Evolutionary conservation across 2,329 filamentous ascomycete genomes (phyloP), one percentile per base, ranked within the genome.

Genomic region (Geoglossum cookeanum): DNA sequence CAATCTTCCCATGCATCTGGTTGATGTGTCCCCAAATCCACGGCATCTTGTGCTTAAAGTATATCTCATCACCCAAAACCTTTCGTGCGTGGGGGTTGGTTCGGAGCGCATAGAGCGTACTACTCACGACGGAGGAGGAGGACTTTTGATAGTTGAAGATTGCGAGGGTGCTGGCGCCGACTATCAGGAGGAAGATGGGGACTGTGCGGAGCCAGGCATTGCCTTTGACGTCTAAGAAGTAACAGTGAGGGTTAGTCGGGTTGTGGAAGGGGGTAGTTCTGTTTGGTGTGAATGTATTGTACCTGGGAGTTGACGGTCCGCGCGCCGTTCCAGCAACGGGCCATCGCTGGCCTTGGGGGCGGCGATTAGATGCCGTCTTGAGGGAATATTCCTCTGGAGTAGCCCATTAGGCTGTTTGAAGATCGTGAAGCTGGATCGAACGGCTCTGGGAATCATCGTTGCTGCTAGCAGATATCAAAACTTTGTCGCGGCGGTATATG

Each of bases 81-180:
- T 81, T 82, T 65, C 90, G 81, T 51, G 89, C 92, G 59, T 75
- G 72, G 2, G 79, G 73, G 58, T 84, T 88, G 2, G 87, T 94
- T 61, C 92, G 86, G 61, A 98, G 78, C 0, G 91, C 86, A 75
- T 97, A 98, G 32, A 98, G 79, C 3, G 89, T 92, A 57, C 85
- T 87, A 57, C 81, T 81, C n/a, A 96, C 86, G 33, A 91, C 79
- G 57, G 85, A 86, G 30, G 83, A 88, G n/a, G 86, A 88, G 58
- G 83, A 81, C 70, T 96, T 96, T 70, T 98, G 91, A 79, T 98
- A 97, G 78, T 98, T 98, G 84, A 98, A 97, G 70, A 98, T 96
- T 63, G 85, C 87, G 59, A 94, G 73, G 62, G 83, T 83, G 62
- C 83, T 84, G 57, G 77, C 75, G 54, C 79, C 78, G 63, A 95